A percentile compares a stretch with the other conserved stretches of the same genome.
These are phyloP conservation scores for Sporothrix humicola DNA, from an alignment of 2,329 filamentous ascomycete genomes.

Conservation along the genomic window DNA sequence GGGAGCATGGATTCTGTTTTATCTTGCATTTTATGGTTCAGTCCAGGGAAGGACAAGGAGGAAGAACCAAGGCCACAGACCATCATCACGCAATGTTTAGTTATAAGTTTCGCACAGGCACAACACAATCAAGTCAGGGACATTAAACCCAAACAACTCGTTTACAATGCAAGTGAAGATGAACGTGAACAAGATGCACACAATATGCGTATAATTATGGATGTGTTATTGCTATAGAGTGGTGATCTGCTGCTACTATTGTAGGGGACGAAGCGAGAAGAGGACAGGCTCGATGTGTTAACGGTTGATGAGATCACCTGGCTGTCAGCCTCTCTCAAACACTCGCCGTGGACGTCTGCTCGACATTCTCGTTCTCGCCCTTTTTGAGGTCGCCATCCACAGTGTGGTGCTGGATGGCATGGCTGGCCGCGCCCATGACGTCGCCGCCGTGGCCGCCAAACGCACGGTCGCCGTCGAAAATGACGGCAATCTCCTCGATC, in stretches of 20 bases:
- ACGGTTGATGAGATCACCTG: too few relatives aligned
- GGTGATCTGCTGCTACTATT: background rate
- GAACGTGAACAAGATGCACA: too few relatives aligned
- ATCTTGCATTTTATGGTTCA: too few relatives aligned
- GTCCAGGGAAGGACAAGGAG: background rate
- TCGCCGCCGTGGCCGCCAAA: constrained; percentile 1
- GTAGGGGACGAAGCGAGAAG: too few relatives aligned
- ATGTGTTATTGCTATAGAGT: background rate
- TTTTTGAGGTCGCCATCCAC: constrained; percentile 6
- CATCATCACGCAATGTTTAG: background rate
- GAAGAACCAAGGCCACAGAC: too few relatives aligned
- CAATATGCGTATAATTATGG: background rate
- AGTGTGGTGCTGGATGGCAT: background rate
- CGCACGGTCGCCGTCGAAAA: background rate
- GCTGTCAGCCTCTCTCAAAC: background rate
- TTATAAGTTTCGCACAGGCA: background rate
- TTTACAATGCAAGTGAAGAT: background rate
- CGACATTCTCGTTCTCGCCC: constrained; percentile 4
- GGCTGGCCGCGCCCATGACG: background rate
- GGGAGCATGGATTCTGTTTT: background rate
- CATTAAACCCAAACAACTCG: too few relatives aligned
- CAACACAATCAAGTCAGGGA: too few relatives aligned
- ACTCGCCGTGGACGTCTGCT: constrained; percentile 12
- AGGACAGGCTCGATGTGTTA: too few relatives aligned
- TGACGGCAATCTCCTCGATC: background rate